Evolutionary conservation across 768 basidiomycete genomes (phyloP), one percentile per base, ranked within the genome.

Genomic region (Daedalea quercina): DNA sequence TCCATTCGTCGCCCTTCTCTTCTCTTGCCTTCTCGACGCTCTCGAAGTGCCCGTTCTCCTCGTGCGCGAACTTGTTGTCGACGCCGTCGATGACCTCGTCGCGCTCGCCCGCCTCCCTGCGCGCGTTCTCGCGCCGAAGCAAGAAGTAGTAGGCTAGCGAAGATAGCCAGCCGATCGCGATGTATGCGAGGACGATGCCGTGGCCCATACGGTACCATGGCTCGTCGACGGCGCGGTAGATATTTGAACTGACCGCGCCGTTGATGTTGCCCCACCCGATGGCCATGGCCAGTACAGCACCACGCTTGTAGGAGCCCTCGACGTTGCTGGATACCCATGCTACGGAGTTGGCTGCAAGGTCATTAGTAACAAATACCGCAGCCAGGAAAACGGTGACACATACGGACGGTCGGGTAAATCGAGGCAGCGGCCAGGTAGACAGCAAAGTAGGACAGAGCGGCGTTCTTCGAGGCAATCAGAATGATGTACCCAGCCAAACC

Each of bases 191-290:
- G 19, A 87, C 76, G 44, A 89, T 78, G 19, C 75, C 83, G 56
- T 88, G 87, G 6, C 87, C 82, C 12, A 87, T 67, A 22, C 74
- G 73, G 64, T 83, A 90, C 80, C 85, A 81, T 3, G 87, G 88
- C 45, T 68, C 69, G 60, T 85, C 82, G 45, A 65, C 63, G 8
- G 81, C 71, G 9, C 84, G 85, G 68, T 88, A 87, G 53, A 86
- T 76, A 59, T 85, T 86, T 20, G 81, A 76, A 8, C 79, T 74
- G 11, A 87, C 77, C 13, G 83, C 84, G 11, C 84, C 86, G 57
- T 87, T 84, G 31, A 86, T 69, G 61, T 85, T 87, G 9, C 82
- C 84, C 65, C 68, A 79, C 42, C 85, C 84, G 54, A 87, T 85
- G 2, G 82, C 81, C 76, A 87, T 80, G 1, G 78, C 85, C 3